Percentiles rank a stretch among this genome's conserved stretches.
These are phyloP conservation scores for Talaromyces sp. DNA, from an alignment of 2,329 filamentous ascomycete genomes.

Conservation along the genomic window DNA sequence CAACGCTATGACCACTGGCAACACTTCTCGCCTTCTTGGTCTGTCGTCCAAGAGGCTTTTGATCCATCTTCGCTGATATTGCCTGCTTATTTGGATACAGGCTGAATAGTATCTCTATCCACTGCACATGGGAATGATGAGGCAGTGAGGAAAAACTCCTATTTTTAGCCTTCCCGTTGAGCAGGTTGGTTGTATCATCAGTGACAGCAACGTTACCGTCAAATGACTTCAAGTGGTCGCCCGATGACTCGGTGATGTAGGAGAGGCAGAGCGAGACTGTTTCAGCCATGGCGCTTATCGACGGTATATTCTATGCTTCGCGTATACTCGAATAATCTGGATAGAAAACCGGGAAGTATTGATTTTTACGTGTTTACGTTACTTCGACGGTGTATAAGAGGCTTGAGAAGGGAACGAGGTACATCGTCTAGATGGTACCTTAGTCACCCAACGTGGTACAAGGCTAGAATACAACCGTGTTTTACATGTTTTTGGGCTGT, in stretches of 20 bases:
- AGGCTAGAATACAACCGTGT: not conserved
- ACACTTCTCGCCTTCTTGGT: not conserved
- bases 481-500: not conserved
- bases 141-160: not conserved
- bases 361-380: not conserved
- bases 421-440: not conserved
- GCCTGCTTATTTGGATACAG: not conserved
- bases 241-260: slow-evolving; percentile 6
- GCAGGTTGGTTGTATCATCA: not conserved
- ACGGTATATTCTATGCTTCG: not conserved
- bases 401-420: not conserved
- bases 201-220: not conserved
- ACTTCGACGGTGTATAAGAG: not conserved
- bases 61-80: not conserved
- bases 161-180: not conserved
- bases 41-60: not conserved
- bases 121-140: not conserved
- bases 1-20: not conserved
- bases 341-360: not conserved
- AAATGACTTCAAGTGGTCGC: not conserved
- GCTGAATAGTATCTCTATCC: slow-evolving; percentile 1
- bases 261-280: not conserved
- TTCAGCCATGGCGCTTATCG: not conserved
- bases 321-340: not conserved
- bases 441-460: not conserved